Base-by-base conservation (phyloP, 176 grass and related monocot genomes). In the Zoysia pacifica region DNA sequence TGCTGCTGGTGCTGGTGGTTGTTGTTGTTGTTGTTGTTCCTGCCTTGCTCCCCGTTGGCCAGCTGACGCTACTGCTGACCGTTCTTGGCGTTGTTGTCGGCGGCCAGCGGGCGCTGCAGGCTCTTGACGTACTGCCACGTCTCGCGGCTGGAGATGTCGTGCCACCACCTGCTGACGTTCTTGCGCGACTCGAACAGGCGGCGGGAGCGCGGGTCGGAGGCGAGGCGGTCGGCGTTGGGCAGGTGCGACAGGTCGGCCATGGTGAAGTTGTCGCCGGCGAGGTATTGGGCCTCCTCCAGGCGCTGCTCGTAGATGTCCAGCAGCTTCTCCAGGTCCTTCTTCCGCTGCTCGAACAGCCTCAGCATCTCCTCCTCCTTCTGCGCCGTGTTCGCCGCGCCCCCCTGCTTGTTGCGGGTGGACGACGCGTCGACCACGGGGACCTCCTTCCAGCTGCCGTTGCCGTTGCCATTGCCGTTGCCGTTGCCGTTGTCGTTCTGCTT, bases 181-280 rank as follows among this genome's bases (percentile, higher is more conserved):
- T 55, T 76, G 73, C 94, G 84, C n/a, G 54, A 77, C 69, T 83
- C 52, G 51, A 97, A 87, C 39, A 97, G 38, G 48, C 83, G 50
- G 76, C 84, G 58, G 73, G 85, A 90, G 3, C 90, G 81, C 18
- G 53, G 83, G 84, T 92, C 79, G 35, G 63, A 12, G 49, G 44
- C 82, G 76, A 97, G 82, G 76, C 69, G 77, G 45, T 97, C 85
- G 44, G 86, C 83, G 77, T 92, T 94, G 80, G 94, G 94, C 68
- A 97, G 86, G 91, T 94, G 91, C 9, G 89, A 94, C 75, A 97
- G 85, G 87, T 97, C 94, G 49, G 94, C 94, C 51, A 97, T 93
- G n/a, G 94, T 97, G 94, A 97, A 94, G 65, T 81, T 87, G 78
- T 94, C 85, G 4, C 94, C 94, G 20, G 91, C 89, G 0, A 97